Evolutionary conservation across 257 asterid species (phyloP).

Genomic region (Paulownia fortunei): DNA sequence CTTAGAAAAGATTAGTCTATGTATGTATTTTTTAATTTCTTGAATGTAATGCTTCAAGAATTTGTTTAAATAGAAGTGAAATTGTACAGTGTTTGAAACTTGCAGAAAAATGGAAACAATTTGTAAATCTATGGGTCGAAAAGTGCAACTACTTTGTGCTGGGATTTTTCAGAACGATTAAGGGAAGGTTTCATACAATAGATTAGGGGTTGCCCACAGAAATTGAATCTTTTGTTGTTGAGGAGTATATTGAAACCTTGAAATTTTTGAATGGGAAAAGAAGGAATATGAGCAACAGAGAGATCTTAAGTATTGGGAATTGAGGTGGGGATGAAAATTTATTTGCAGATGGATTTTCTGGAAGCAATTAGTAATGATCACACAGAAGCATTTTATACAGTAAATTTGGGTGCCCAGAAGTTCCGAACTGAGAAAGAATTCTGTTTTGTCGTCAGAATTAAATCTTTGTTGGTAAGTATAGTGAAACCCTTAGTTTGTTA

Average conservation of each 20-base stretch:
- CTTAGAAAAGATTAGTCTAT: not conserved
- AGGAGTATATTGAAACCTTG: not conserved
- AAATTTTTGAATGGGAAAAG: not conserved
- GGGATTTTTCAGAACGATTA: not conserved
- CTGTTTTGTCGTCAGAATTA: not conserved
- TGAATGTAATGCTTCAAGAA: not conserved
- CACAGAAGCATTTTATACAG: not conserved
- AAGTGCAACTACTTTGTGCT: not conserved
- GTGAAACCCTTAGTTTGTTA: not conserved
- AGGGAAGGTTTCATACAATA: not conserved
- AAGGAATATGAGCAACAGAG: not conserved
- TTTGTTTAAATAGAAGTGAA: not conserved
- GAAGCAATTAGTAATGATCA: not conserved
- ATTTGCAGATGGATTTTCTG: not conserved
- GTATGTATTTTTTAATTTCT: not conserved
- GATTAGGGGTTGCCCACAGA: slow-evolving; percentile 20
- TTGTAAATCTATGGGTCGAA: not conserved
- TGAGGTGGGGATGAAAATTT: not conserved
- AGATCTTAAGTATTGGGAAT: not conserved
- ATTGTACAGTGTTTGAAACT: slow-evolving; percentile 9
- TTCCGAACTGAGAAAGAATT: not conserved
- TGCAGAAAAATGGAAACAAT: not conserved
- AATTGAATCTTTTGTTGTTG: not conserved
- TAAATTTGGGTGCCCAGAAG: not conserved
- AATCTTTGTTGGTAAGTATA: not conserved